phyloP scores from a whole-genome alignment of 768 basidiomycete genomes.

The Xerocomellus intermedius region DNA sequence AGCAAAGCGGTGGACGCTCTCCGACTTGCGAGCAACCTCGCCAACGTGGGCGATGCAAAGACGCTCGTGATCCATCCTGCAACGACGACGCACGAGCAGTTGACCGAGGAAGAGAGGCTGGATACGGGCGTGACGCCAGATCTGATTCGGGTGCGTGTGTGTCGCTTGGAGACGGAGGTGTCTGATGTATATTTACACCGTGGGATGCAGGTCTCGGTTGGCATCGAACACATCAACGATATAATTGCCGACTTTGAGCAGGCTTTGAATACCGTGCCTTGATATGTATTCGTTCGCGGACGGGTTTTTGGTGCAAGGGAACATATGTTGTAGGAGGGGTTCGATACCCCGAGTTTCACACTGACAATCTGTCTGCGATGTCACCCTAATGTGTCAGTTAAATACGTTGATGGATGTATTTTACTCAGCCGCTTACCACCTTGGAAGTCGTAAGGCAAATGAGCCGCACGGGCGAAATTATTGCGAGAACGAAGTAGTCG shows the following conservation, averaged over 20 bases:
- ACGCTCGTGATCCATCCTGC: conserved; percentile 61
- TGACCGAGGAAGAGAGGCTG: conserved; percentile 47
- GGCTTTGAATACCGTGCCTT: conserved; percentile 32
- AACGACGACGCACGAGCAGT: conserved; percentile 59
- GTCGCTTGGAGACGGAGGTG: too few relatives aligned
- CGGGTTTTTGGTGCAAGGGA: neutral
- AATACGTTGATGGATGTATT: neutral
- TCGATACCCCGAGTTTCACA: neutral
- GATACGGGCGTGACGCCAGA: conserved; percentile 53
- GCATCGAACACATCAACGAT: conserved; percentile 44
- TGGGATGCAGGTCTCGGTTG: conserved; percentile 40
- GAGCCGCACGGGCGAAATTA: too few relatives aligned
- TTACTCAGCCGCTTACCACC: neutral
- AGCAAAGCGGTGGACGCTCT: conserved; percentile 68
- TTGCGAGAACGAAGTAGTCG: too few relatives aligned
- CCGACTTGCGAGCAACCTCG: conserved; percentile 67
- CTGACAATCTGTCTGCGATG: too few relatives aligned
- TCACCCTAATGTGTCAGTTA: neutral
- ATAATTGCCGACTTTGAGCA: conserved; percentile 48
- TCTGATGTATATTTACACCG: neutral
- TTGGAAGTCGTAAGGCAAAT: too few relatives aligned
- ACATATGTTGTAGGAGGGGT: neutral
- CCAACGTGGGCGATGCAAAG: conserved; percentile 69
- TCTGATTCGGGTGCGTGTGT: conserved; percentile 49
- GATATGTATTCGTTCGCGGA: neutral